A percentile compares a stretch with the other conserved stretches of the same genome.
Conservation (phyloP, 116 monocot species). For the Cymodocea nodosa region DNA sequence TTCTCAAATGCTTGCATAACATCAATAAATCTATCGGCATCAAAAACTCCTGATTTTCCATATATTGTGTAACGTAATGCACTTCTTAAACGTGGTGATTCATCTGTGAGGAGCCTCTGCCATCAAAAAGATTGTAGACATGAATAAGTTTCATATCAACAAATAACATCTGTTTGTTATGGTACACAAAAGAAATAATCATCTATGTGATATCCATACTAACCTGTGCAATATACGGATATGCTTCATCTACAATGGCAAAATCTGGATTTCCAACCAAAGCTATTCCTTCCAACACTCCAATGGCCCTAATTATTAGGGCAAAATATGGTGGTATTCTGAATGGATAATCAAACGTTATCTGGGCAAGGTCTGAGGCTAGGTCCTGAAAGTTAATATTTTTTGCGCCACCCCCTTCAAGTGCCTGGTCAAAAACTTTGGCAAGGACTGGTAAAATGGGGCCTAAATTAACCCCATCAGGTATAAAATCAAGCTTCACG, state of each 20-base stretch:
- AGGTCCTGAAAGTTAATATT: conserved; percentile 98
- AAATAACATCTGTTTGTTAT: too few relatives aligned
- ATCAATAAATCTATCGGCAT: conserved; percentile 97
- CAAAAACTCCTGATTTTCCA: conserved; percentile 91
- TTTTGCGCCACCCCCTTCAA: conserved; percentile 98
- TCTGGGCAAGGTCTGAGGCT: conserved; percentile 93
- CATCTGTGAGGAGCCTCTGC: conserved; percentile 96
- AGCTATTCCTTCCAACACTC: conserved; percentile 96
- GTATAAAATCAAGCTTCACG: conserved; percentile 96
- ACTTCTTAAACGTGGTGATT: conserved; percentile 71
- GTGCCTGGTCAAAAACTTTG: conserved; percentile 99
- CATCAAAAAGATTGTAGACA: neutral
- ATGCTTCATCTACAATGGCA: conserved; percentile 98
- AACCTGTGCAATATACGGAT: conserved; percentile 99
- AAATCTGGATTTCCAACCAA: conserved; percentile 95
- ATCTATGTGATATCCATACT: neutral
- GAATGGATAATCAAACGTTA: conserved; percentile 98
- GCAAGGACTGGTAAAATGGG: conserved; percentile 91
- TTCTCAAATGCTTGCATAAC: conserved; percentile 99
- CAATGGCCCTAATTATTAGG: conserved; percentile 96
- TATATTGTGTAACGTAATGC: conserved; percentile 91
- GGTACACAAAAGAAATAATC: neutral
- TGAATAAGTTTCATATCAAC: neutral
- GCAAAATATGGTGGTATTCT: conserved; percentile 99
- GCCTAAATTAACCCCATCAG: conserved; percentile 90